phyloP scores from a whole-genome alignment of 441 rosid genomes.

The Jatropha podagrica region DNA sequence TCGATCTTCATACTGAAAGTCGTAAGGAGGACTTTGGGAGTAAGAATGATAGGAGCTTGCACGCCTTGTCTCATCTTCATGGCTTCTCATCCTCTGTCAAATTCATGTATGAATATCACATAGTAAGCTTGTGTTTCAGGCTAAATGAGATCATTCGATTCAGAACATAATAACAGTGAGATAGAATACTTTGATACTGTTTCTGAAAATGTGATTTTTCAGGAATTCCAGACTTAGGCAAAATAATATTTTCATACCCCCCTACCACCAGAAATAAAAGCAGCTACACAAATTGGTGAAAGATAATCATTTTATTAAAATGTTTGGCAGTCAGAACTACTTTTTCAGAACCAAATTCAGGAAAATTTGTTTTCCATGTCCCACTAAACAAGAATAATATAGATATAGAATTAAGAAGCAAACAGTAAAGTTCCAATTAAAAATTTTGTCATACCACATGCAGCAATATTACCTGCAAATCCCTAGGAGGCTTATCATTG shows the following conservation, averaged over 20 bases:
- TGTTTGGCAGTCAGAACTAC: not conserved
- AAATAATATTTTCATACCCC: not conserved
- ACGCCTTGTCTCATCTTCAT: conserved; percentile 68
- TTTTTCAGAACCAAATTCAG: not conserved
- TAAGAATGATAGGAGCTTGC: conserved; percentile 97
- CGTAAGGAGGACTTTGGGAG: conserved; percentile 99
- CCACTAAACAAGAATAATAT: not conserved
- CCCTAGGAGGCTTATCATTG: conserved; percentile 71
- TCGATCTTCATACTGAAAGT: conserved; percentile 90
- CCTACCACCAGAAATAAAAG: not conserved
- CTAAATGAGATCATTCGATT: conserved; percentile 18
- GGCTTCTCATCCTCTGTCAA: conserved; percentile 60
- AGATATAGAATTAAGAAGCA: not conserved
- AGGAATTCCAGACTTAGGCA: not conserved
- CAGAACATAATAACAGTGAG: conserved; percentile 14
- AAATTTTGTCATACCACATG: not conserved
- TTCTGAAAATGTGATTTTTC: not conserved
- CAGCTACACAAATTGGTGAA: not conserved
- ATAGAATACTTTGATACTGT: conserved; percentile 1
- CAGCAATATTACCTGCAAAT: conserved; percentile 57
- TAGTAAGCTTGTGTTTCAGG: conserved; percentile 25
- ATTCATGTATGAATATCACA: conserved; percentile 26
- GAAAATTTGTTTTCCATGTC: not conserved
- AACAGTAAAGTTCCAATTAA: not conserved
- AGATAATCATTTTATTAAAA: not conserved